These are phyloP conservation scores for Silene coronaria DNA, from an alignment of 179 eudicot genomes.

Conservation along the genomic window DNA sequence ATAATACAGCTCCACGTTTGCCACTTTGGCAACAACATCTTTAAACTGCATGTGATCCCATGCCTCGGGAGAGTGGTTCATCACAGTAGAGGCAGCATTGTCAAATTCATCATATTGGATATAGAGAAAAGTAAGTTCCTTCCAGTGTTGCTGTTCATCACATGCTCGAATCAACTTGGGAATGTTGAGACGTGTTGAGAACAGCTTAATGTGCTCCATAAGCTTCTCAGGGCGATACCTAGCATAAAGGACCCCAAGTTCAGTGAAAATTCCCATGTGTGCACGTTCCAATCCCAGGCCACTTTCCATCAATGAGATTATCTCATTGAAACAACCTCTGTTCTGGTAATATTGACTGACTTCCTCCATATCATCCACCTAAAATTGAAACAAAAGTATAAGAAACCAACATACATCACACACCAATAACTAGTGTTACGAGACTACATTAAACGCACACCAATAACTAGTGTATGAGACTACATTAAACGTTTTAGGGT, in stretches of 20 bases:
- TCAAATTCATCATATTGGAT: slow-evolving; percentile 95
- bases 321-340: slow-evolving; percentile 88
- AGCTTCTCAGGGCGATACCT: slow-evolving; percentile 95
- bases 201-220: slow-evolving; percentile 94
- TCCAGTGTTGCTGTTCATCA: slow-evolving; percentile 97
- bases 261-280: slow-evolving; percentile 96
- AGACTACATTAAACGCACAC: background rate
- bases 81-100: slow-evolving; percentile 87
- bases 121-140: slow-evolving; percentile 76
- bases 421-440: background rate
- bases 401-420: background rate
- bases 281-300: slow-evolving; percentile 97
- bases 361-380: slow-evolving; percentile 96
- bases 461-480: background rate
- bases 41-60: slow-evolving; percentile 99
- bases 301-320: slow-evolving; percentile 84
- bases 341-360: slow-evolving; percentile 88
- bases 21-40: slow-evolving; percentile 83
- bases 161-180: slow-evolving; percentile 95
- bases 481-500: background rate
- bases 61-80: slow-evolving; percentile 98
- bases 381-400: background rate
- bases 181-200: slow-evolving; percentile 89
- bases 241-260: slow-evolving; percentile 90
- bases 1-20: slow-evolving; percentile 89